Evolutionary conservation across 2,329 filamentous ascomycete species (phyloP), one percentile per base, ranked within the genome.

Genomic region (Fusarium domesticum): DNA sequence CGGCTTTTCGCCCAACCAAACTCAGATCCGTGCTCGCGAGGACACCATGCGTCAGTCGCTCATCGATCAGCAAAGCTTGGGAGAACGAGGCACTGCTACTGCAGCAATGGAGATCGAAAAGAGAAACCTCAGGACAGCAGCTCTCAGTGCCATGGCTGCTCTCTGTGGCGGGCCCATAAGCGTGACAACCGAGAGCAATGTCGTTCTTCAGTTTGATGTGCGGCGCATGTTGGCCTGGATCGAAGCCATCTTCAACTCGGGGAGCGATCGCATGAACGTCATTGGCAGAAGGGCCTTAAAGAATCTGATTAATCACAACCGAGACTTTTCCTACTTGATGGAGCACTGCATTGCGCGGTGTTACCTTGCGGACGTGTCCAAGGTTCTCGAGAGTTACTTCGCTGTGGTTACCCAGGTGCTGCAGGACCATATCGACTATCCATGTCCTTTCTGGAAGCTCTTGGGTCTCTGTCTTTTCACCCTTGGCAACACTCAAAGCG

Each of bases 71-170:
- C 88, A 93, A 44, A 81, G 85, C 16, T 68, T 84, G 15, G 83
- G 84, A 11, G 89, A 91, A 61, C 80, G 87, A 53, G 84, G 85
- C 5, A 89, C 84, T 17, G 78, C 88, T 31, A 92, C 88, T 17
- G 91, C 91, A 18, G 87, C 90, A 1, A 93, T 96, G 78, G 93
- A 97, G 63, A 97, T 96, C 54, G 92, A 98, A 68, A 97, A 96
- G 71, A 84, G 88, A 51, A 95, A 96, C 61, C 76, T 98, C 30
- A 81, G 89, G 45, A 93, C 87, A 17, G 90, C 93, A 20, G 92
- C 93, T 2, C 74, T 98, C 34, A 96, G 91, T 65, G 87, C 95
- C 18, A 97, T 98, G 93, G 91, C 93, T 34, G 84, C 90, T 3
- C 76, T 98, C 6, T 98, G 93, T 63, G 90, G 83, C 58, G 81